A percentile compares a stretch with the other conserved stretches of the same genome.
Conservation (phyloP, 768 basidiomycete genomes). For the Suillus weaverae region DNA sequence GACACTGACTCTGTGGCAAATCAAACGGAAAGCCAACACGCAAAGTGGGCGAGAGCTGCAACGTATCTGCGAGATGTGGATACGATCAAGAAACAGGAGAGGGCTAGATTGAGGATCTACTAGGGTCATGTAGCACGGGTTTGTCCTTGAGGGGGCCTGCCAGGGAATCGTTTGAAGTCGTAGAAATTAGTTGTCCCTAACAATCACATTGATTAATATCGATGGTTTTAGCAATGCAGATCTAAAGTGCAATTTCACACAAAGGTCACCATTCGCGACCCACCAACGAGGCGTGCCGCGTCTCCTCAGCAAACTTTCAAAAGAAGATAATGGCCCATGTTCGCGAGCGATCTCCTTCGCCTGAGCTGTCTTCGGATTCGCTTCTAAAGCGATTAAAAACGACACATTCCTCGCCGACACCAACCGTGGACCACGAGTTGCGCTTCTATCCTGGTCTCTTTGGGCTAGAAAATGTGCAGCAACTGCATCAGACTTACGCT, state of each 20-base stretch:
- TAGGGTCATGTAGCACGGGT: neutral
- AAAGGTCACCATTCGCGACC: neutral
- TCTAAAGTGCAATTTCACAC: neutral
- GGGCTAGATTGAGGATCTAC: neutral
- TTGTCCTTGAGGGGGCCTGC: neutral
- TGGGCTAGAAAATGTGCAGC: constrained; percentile 53
- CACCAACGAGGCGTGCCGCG: neutral
- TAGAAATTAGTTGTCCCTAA: neutral
- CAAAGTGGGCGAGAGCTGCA: neutral
- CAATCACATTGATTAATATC: neutral
- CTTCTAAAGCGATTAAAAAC: constrained; percentile 39
- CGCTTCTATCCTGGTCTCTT: constrained; percentile 48
- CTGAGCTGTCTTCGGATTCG: constrained; percentile 24
- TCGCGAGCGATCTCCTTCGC: constrained; percentile 48
- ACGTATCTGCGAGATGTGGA: neutral
- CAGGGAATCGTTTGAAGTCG: neutral
- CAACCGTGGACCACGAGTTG: constrained; percentile 18
- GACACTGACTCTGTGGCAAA: neutral
- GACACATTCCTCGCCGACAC: constrained; percentile 29
- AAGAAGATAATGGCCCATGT: constrained; percentile 42
- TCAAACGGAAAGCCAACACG: neutral
- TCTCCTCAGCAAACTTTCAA: constrained; percentile 4
- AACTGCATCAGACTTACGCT: constrained; percentile 56
- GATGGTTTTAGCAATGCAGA: neutral
- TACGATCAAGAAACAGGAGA: neutral